Conservation (phyloP, 768 basidiomycete species). For the Suillus luteus region DNA sequence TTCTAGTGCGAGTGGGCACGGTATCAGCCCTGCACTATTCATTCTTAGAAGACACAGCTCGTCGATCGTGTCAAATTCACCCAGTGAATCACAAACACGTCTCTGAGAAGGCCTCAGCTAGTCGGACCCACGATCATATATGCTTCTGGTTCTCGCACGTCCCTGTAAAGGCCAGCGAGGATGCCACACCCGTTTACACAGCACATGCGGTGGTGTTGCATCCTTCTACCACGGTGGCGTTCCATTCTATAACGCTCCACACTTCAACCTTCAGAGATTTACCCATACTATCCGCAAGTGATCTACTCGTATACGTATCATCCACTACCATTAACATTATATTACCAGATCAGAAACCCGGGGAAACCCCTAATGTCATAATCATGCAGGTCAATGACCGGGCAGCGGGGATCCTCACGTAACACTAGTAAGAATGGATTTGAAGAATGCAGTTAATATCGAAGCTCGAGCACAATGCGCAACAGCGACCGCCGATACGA, state of each 20-base stretch:
- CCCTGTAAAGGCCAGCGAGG: neutral
- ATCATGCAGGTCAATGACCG: neutral
- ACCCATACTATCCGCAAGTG: neutral
- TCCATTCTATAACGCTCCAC: neutral
- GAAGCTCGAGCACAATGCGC: neutral
- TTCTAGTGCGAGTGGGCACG: too few species aligned
- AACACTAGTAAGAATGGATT: neutral
- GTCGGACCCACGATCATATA: neutral
- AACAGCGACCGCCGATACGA: neutral
- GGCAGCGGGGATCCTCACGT: neutral
- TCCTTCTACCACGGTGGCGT: neutral
- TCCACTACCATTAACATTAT: neutral
- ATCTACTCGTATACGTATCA: neutral
- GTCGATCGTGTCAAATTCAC: neutral
- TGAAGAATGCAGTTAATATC: neutral
- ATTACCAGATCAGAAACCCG: neutral
- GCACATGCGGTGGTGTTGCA: neutral
- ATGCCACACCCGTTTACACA: neutral
- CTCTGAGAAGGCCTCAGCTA: neutral
- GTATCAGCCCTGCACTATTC: neutral
- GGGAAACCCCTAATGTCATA: neutral
- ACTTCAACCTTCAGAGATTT: neutral
- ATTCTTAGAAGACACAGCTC: neutral
- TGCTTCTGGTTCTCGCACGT: neutral
- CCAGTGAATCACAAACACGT: neutral